Base-by-base conservation (phyloP, 441 rosid species). In the Theobroma grandiflorum region DNA sequence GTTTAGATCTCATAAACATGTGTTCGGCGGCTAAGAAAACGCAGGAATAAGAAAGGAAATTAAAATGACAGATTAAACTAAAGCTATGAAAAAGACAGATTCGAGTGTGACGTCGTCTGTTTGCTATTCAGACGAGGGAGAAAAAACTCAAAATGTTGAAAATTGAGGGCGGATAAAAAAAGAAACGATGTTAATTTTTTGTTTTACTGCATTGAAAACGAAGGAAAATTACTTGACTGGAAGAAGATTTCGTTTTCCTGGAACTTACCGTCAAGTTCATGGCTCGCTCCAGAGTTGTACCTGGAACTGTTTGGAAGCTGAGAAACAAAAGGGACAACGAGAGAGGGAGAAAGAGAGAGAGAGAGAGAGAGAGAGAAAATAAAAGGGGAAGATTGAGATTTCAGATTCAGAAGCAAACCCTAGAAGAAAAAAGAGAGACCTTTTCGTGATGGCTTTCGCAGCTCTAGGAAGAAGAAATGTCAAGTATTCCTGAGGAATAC, bases 1-100 rank as follows among this genome's bases (percentile, higher is more conserved):
- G 16, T 40, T 7, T 35, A 45, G 59, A 75, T 59, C 69, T 75
- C 26, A 62, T 75, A 26, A 61, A 18, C 47, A 8, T 49, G 50
- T n/a, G 74, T 77, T 66, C 66, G 80, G 65, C 1, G 14, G 40
- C 65, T 77, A 2, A 66, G 55, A 77, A 66, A 77, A n/a, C 12
- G 4, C 35, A 65, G 53, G 53, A 6, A 77, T 66, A 11, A 7
- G n/a, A 33, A 66, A 18, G 49, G 47, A 16, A 12, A 71, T 26
- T n/a, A 66, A 76, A 64, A 65, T 15, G n/a, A 50, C 64, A 42
- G 77, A 58, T 35, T 53, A 35, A 53, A 53, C 76, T 53, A 72
- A 72, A 53, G 49, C 18, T 11, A 35, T 4, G 33, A n/a, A 53
- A 72, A 57, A 57, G 66, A 74, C 52, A 40, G 52, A 69, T 22